Evolutionary conservation across 2,329 filamentous ascomycete species (phyloP).

Genomic region (Fusarium sp.): DNA sequence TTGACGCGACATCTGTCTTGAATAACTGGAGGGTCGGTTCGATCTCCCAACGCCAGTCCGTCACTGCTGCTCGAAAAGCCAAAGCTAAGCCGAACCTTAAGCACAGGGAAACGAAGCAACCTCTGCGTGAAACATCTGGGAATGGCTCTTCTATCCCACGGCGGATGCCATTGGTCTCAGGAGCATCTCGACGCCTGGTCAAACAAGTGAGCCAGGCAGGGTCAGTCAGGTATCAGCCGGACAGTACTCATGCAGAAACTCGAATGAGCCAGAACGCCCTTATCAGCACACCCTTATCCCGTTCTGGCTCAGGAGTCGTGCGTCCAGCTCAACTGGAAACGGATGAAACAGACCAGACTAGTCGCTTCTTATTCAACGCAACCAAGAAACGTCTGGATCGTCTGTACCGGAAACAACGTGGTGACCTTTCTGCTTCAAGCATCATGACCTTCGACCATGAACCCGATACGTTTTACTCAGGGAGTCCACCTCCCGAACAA

Average conservation of each 20-base stretch:
- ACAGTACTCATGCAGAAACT: not conserved
- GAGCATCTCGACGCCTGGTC: constrained; percentile 41
- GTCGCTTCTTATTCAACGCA: constrained; percentile 55
- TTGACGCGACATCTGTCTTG: constrained; percentile 64
- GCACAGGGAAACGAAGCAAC: constrained; percentile 10
- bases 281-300: not conserved
- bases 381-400: constrained; percentile 65
- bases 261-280: not conserved
- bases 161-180: not conserved
- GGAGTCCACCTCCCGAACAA: constrained; percentile 39
- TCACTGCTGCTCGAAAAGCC: constrained; percentile 41
- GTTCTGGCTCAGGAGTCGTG: constrained; percentile 27
- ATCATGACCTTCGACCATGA: constrained; percentile 27
- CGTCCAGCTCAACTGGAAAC: constrained; percentile 67
- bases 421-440: constrained; percentile 37
- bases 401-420: constrained; percentile 57
- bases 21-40: constrained; percentile 64
- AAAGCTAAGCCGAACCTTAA: constrained; percentile 13
- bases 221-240: constrained; percentile 40
- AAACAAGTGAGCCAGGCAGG: constrained; percentile 43
- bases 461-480: constrained; percentile 24
- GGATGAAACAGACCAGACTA: constrained; percentile 48
- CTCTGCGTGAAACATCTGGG: constrained; percentile 36
- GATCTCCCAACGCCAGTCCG: constrained; percentile 55
- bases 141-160: constrained; percentile 28